phyloP scores from a whole-genome alignment of 1,139 yeast species.

The Zhuliangozyma parablackwelliae region DNA sequence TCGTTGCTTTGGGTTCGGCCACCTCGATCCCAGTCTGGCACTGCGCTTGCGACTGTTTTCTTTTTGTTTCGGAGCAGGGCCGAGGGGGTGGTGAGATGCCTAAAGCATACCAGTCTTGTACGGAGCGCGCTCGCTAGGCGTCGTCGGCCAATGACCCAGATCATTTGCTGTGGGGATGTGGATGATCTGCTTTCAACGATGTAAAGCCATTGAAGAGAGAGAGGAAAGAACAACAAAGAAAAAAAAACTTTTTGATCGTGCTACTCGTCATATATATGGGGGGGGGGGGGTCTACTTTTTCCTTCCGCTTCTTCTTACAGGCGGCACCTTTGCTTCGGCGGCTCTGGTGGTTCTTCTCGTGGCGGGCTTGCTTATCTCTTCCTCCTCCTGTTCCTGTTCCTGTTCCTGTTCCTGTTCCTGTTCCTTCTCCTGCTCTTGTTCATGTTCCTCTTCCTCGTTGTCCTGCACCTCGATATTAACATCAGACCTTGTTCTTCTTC shows the following conservation, averaged over 20 bases:
- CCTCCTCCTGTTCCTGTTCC: constrained; percentile 10
- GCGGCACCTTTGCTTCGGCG: constrained; percentile 11
- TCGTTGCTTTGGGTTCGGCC: constrained; percentile 22
- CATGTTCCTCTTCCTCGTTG: constrained; percentile 4
- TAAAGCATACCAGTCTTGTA: no score
- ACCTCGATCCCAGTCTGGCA: constrained; percentile 38
- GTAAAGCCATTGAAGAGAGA: no score
- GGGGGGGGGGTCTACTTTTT: constrained; percentile 17
- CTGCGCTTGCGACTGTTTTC: background rate
- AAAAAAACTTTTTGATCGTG: background rate
- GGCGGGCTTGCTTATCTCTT: constrained; percentile 7
- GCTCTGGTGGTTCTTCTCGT: constrained; percentile 24
- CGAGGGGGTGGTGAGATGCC: no score
- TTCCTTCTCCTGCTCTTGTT: constrained; percentile 7
- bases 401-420: constrained; percentile 4
- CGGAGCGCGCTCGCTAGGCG: no score
- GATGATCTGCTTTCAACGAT: no score
- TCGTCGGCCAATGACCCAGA: no score
- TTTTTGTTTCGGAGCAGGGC: background rate
- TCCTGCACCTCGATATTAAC: constrained; percentile 18
- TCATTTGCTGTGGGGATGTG: no score
- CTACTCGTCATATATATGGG: no score
- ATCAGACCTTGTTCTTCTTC: constrained; percentile 25
- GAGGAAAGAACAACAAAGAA: no score
- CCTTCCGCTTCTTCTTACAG: constrained; percentile 24